Base-by-base conservation (phyloP, 371 early-diverging fungal genomes). In the Lichtheimia ramosa region DNA sequence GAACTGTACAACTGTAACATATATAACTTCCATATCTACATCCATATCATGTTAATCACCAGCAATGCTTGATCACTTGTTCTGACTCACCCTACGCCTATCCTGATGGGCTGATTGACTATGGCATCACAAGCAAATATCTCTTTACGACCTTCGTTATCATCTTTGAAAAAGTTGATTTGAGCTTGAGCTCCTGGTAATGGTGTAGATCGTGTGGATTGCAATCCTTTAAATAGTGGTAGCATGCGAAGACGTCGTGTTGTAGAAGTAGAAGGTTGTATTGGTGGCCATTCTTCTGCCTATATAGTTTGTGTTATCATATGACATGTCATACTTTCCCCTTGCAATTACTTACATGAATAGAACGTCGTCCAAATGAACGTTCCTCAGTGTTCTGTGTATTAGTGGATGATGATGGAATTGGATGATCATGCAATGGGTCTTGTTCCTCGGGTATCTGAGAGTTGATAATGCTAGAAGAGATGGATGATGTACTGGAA, bases 1-100 rank as follows among this genome's bases (percentile, higher is more conserved):
- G 59, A 15, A 82, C 68, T 3, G 82, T 79, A 54, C 82, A 81
- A 20, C 72, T 82, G 48, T 84, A 84, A 48, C 78, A 75, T 8
- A 81, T 77, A 61, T 82, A 84, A 39, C 81, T 81, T 43, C 81
- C 74, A 58, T 79, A 78, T 7, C 77, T 71, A 50, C 20, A 50
- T 5, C 6, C 27, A 43, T 6, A 6, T 1, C 34, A 55, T n/a
- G n/a, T n/a, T n/a, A n/a, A n/a, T n/a, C n/a, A n/a, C n/a, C n/a
- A n/a, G n/a, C n/a, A n/a, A n/a, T n/a, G n/a, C n/a, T 15, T 53
- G 51, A n/a, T 1, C 3, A n/a, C 57, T n/a, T 18, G 43, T 46
- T n/a, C 2, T 46, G 1, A 18, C 41, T 66, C 51, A 63, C 64
- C 80, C 80, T 5, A 69, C 62, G 16, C 80, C 80, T 42, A 79